Conservation (phyloP, 805 yeast genomes). For the Limtongia smithiae region DNA sequence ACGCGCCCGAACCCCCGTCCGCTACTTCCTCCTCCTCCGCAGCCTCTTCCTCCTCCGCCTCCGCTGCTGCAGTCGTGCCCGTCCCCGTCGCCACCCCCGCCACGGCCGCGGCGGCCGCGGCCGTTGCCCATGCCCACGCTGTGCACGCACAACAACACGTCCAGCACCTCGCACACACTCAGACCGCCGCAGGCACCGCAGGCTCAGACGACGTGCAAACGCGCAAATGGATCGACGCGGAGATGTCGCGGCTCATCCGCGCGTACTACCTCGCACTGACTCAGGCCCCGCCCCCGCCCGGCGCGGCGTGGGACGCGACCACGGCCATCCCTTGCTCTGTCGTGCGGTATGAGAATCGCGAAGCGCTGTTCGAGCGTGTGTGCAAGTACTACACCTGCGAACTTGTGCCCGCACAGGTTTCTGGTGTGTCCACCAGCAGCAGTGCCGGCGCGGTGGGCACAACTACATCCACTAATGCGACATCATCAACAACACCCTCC, state of each 20-base stretch:
- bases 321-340: conserved; percentile 3
- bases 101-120: conserved; percentile 10
- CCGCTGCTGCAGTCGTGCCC: no score
- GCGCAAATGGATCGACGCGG: conserved; percentile 25
- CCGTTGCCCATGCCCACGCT: not conserved
- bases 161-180: conserved; percentile 5
- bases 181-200: conserved; percentile 1
- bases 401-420: not conserved
- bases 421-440: no score
- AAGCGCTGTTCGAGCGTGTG: conserved; percentile 23
- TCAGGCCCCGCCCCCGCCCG: conserved; percentile 17
- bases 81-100: conserved; percentile 4
- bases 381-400: conserved; percentile 21
- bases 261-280: conserved; percentile 21
- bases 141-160: conserved; percentile 1
- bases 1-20: not conserved
- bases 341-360: conserved; percentile 23
- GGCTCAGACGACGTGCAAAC: conserved; percentile 19
- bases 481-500: no score
- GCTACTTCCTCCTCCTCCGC: not conserved
- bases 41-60: not conserved
- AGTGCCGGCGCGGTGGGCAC: no score
- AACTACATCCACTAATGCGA: no score
- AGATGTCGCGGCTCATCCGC: conserved; percentile 17
- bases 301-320: conserved; percentile 16